phyloP scores from a whole-genome alignment of 805 yeast species.

The Phaffomyces opuntiae region DNA sequence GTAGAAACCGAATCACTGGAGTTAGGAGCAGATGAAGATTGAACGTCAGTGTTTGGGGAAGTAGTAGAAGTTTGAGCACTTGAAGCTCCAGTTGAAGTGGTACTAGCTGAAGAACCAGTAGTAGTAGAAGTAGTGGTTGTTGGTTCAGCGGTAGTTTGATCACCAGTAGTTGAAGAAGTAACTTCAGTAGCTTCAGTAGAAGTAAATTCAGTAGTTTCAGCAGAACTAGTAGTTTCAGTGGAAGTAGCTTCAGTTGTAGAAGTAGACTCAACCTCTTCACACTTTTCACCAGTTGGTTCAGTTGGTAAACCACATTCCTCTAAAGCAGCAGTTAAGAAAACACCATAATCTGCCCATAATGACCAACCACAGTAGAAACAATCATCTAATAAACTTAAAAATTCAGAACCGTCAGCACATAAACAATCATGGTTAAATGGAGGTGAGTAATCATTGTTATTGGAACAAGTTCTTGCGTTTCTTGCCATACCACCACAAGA shows the following conservation, averaged over 20 bases:
- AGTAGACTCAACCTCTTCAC: conserved; percentile 14
- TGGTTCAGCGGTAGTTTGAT: neutral
- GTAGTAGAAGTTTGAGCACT: neutral
- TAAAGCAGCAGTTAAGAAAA: conserved; percentile 20
- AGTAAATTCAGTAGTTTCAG: neutral
- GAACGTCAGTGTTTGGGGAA: neutral
- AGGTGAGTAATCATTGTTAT: conserved; percentile 8
- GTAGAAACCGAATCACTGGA: neutral
- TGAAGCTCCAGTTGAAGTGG: neutral
- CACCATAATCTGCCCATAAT: conserved; percentile 25
- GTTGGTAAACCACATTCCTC: conserved; percentile 19
- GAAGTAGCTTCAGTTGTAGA: conserved; percentile 8
- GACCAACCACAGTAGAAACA: conserved; percentile 33
- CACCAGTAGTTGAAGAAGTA: neutral
- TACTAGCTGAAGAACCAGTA: conserved; percentile 7
- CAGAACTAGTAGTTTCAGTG: too few species aligned
- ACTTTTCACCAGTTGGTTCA: conserved; percentile 24
- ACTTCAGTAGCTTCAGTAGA: neutral
- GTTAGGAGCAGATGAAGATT: neutral
- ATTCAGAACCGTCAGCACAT: conserved; percentile 15
- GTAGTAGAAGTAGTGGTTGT: neutral
- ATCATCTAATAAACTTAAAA: conserved; percentile 12
- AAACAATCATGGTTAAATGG: conserved; percentile 16
- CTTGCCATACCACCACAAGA: conserved; percentile 23
- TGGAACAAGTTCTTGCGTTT: conserved; percentile 22